phyloP scores from a whole-genome alignment of 495 filamentous ascomycete species.

The Penicillium cataractarum region DNA sequence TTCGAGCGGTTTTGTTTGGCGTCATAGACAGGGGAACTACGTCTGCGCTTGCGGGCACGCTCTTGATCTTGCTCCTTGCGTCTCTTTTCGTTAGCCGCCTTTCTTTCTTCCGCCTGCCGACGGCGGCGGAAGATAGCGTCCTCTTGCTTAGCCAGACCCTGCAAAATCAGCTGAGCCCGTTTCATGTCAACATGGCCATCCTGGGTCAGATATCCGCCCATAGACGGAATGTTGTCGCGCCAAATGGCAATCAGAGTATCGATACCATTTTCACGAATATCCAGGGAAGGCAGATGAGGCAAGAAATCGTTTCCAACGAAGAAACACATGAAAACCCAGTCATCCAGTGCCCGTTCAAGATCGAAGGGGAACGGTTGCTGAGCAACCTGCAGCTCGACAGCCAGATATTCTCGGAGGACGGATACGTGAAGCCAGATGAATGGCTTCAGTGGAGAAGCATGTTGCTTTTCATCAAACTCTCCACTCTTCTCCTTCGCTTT shows the following conservation, averaged over 20 bases:
- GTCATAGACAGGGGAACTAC: constrained; percentile 52
- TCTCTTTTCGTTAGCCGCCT: constrained; percentile 74
- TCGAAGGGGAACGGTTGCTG: constrained; percentile 81
- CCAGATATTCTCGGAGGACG: constrained; percentile 90
- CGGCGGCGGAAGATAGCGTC: constrained; percentile 89
- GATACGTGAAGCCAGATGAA: constrained; percentile 99
- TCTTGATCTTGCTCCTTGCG: constrained; percentile 70
- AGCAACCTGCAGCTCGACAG: constrained; percentile 81
- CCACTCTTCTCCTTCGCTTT: constrained; percentile 82
- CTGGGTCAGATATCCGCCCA: constrained; percentile 94
- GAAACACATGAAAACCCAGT: constrained; percentile 99
- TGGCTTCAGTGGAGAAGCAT: constrained; percentile 70
- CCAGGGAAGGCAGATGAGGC: constrained; percentile 92
- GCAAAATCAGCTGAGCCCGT: constrained; percentile 84
- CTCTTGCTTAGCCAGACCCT: constrained; percentile 91
- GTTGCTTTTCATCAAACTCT: constrained; percentile 83
- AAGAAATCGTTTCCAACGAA: constrained; percentile 99
- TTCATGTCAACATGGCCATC: constrained; percentile 90
- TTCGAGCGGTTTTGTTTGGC: constrained; percentile 33
- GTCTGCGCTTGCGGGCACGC: constrained; percentile 46
- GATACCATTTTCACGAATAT: constrained; percentile 96
- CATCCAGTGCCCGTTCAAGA: constrained; percentile 93
- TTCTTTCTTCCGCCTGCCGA: constrained; percentile 78
- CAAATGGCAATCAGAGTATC: constrained; percentile 94
- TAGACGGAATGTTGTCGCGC: constrained; percentile 86